These are phyloP conservation scores for Corymbia calophylla DNA, from an alignment of 441 rosid species.

Conservation along the genomic window DNA sequence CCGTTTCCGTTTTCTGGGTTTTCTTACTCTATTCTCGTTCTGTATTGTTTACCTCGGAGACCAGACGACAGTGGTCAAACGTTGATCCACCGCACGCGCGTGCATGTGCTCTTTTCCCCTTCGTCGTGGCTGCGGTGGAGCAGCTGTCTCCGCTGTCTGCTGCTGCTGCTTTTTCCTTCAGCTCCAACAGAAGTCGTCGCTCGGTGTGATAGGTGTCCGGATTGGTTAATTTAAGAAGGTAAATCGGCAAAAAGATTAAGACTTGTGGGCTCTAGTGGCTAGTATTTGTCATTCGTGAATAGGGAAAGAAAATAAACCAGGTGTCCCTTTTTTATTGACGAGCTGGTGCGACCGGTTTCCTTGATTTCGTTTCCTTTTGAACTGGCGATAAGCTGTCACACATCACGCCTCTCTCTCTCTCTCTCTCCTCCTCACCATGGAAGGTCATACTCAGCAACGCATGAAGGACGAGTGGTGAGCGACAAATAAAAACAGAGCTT, in stretches of 20 bases:
- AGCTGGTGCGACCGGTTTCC: background rate
- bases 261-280: background rate
- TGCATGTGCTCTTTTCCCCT: background rate
- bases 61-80: background rate
- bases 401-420: background rate
- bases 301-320: background rate
- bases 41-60: background rate
- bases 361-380: background rate
- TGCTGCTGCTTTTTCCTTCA: background rate
- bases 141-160: background rate
- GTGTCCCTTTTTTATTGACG: background rate
- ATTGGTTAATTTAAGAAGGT: background rate
- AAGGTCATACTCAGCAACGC: background rate
- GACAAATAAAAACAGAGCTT: slow-evolving; percentile 6
- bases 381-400: background rate
- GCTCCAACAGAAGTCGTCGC: background rate
- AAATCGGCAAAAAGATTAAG: background rate
- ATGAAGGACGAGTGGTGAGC: slow-evolving; percentile 22
- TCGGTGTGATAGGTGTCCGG: background rate
- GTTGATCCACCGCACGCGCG: background rate
- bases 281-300: background rate
- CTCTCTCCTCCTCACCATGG: background rate
- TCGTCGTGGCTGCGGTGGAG: no score
- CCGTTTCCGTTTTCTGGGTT: background rate
- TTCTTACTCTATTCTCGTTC: background rate